Conservation (phyloP, 1,139 yeast genomes). For the Pichia cactophila region DNA sequence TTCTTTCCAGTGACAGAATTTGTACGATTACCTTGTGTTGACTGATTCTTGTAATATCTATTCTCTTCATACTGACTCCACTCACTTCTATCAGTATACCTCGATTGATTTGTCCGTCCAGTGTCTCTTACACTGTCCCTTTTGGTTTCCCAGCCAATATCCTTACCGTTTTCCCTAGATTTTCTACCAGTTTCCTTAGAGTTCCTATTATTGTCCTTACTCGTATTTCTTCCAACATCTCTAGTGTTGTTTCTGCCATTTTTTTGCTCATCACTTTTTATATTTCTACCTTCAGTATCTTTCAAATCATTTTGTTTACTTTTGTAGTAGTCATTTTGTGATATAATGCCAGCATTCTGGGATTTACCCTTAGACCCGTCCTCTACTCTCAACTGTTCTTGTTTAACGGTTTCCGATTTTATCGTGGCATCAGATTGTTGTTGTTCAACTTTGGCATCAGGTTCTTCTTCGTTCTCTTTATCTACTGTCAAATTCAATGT, state of each 20-base stretch:
- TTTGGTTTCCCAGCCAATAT: not conserved
- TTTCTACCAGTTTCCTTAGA: not conserved
- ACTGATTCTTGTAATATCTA: not conserved
- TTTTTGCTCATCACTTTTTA: too few relatives aligned
- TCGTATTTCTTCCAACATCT: too few relatives aligned
- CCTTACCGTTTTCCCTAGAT: not conserved
- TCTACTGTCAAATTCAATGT: not conserved
- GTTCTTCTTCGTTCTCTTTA: not conserved
- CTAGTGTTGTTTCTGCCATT: too few relatives aligned
- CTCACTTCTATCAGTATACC: not conserved
- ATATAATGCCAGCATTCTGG: not conserved
- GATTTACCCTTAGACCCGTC: too few relatives aligned
- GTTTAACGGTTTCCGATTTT: not conserved
- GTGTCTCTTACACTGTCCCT: not conserved
- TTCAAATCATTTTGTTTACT: too few relatives aligned
- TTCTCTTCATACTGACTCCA: not conserved
- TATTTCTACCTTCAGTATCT: too few relatives aligned
- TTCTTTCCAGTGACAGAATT: not conserved
- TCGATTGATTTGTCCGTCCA: not conserved
- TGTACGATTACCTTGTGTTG: not conserved
- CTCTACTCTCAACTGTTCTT: not conserved
- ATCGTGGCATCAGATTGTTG: not conserved
- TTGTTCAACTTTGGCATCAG: not conserved
- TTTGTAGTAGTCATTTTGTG: not conserved
- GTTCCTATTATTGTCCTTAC: too few relatives aligned